These are phyloP conservation scores for Suillus clintonianus DNA, from an alignment of 768 basidiomycete genomes.

Conservation along the genomic window DNA sequence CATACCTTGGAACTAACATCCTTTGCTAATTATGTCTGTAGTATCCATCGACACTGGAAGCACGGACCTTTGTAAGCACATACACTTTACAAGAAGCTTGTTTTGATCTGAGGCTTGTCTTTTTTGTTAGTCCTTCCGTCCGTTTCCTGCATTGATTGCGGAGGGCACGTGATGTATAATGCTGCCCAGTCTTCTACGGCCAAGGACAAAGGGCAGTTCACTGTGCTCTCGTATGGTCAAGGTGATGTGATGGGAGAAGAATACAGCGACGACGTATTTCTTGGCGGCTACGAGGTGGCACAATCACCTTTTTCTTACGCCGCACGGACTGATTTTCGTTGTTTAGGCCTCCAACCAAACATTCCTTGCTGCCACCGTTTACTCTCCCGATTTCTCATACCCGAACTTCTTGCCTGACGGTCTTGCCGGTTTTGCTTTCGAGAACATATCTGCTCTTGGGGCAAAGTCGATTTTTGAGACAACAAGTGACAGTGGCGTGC, in stretches of 20 bases:
- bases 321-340: not conserved
- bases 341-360: conserved; percentile 38
- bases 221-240: conserved; percentile 38
- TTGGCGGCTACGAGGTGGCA: conserved; percentile 38
- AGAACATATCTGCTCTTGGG: conserved; percentile 35
- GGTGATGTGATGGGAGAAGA: conserved; percentile 40
- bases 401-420: conserved; percentile 38
- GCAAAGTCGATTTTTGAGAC: conserved; percentile 46
- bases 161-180: conserved; percentile 33
- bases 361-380: conserved; percentile 46
- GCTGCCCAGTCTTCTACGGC: conserved; percentile 34
- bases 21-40: conserved; percentile 9
- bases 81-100: not conserved
- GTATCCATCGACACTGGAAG: conserved; percentile 47
- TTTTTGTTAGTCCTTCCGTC: conserved; percentile 38
- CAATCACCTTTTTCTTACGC: not conserved
- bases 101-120: conserved; percentile 25
- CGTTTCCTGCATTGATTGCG: conserved; percentile 30
- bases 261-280: conserved; percentile 44
- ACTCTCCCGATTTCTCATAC: conserved; percentile 31
- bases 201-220: conserved; percentile 20
- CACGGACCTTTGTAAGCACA: conserved; percentile 3
- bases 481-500: conserved; percentile 38
- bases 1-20: not conserved
- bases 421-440: conserved; percentile 46